Conservation (phyloP, 2,329 filamentous ascomycete genomes). For the Nemania sp. region DNA sequence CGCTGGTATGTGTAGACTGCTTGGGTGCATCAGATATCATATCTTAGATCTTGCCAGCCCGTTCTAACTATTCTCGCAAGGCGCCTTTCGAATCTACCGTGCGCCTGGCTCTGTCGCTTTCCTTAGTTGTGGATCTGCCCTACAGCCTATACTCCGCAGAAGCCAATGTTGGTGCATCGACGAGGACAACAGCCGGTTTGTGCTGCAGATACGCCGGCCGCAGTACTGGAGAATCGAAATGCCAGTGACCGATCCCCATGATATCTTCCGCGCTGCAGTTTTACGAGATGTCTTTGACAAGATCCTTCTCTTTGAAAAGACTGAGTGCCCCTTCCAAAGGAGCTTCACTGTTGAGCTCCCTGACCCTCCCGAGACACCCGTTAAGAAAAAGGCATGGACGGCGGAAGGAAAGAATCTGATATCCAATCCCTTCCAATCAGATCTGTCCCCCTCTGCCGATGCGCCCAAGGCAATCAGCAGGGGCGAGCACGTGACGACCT, state of each 20-base stretch:
- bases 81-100: conserved; percentile 80
- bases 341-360: conserved; percentile 76
- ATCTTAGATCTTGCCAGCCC: neutral
- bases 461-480: conserved; percentile 29
- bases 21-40: neutral
- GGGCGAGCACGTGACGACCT: conserved; percentile 29
- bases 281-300: conserved; percentile 72
- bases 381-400: conserved; percentile 71
- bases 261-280: conserved; percentile 65
- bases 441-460: conserved; percentile 31
- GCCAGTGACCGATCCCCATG: conserved; percentile 66
- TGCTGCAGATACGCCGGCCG: conserved; percentile 81
- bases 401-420: conserved; percentile 53
- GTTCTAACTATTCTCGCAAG: conserved; percentile 45
- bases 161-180: conserved; percentile 95
- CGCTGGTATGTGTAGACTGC: conserved; percentile 59
- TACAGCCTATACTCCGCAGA: conserved; percentile 85
- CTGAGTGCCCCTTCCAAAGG: conserved; percentile 81
- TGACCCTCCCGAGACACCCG: conserved; percentile 66
- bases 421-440: conserved; percentile 44
- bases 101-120: conserved; percentile 87
- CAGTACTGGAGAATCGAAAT: conserved; percentile 92
- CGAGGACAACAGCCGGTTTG: conserved; percentile 76
- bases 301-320: conserved; percentile 84
- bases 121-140: conserved; percentile 79